These are phyloP conservation scores for Tolypocladium inflatum DNA, from an alignment of 2,329 filamentous ascomycete genomes.

Conservation along the genomic window DNA sequence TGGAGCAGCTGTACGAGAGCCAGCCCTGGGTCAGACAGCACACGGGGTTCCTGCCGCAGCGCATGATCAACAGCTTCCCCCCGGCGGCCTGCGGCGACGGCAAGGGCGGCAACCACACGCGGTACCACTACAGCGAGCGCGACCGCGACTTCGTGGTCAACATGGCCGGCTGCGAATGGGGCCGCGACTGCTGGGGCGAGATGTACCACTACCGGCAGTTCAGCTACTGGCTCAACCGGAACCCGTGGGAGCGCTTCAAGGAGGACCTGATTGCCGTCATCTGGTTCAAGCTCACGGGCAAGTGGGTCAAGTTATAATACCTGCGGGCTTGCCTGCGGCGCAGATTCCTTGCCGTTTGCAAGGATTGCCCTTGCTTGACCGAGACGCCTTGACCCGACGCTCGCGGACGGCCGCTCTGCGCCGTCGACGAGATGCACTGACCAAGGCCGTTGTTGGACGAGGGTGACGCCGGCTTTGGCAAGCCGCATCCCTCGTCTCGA, in stretches of 20 bases:
- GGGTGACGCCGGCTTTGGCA: background rate
- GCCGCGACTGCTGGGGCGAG: constrained; percentile 93
- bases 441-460: background rate
- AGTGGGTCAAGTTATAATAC: constrained; percentile 48
- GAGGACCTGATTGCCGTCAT: constrained; percentile 52
- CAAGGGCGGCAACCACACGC: constrained; percentile 51
- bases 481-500: background rate
- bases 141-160: constrained; percentile 93
- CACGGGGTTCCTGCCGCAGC: constrained; percentile 81
- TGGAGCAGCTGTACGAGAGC: constrained; percentile 83
- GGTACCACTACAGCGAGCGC: constrained; percentile 75
- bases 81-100: constrained; percentile 78
- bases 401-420: background rate
- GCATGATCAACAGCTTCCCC: constrained; percentile 91
- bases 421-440: background rate
- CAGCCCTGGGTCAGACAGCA: constrained; percentile 91
- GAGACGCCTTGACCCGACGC: background rate
- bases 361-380: background rate
- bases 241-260: constrained; percentile 68
- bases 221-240: constrained; percentile 82
- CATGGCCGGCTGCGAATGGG: constrained; percentile 97
- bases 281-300: constrained; percentile 55
- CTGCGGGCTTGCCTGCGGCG: constrained; percentile 7
- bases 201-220: constrained; percentile 93
- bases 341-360: background rate